Evolutionary conservation across 371 early-diverging fungal species (phyloP).

Genomic region (Zychaea mexicana): DNA sequence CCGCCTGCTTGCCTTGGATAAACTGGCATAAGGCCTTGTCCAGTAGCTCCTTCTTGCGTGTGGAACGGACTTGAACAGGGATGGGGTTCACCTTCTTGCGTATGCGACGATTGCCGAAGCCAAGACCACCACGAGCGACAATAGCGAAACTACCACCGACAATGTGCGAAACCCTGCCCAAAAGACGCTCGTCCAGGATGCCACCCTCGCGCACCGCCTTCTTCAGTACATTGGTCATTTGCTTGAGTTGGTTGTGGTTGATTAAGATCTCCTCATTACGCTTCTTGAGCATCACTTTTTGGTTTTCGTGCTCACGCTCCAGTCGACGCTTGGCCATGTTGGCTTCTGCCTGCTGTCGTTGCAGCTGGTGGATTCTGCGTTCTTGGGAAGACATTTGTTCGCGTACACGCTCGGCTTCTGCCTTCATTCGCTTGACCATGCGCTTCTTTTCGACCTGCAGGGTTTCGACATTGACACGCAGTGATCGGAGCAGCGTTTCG

Average conservation of each 20-base stretch:
- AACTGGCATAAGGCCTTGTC: conserved; percentile 59
- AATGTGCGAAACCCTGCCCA: conserved; percentile 43
- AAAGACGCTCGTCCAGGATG: conserved; percentile 41
- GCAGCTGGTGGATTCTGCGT: conserved; percentile 72
- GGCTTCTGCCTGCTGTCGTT: conserved; percentile 69
- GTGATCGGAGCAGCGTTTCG: conserved; percentile 51
- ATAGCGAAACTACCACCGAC: conserved; percentile 49
- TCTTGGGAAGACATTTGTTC: conserved; percentile 70
- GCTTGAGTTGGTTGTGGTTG: conserved; percentile 58
- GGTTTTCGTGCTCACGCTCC: conserved; percentile 70
- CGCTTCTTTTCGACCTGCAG: conserved; percentile 77
- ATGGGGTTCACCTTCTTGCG: conserved; percentile 32
- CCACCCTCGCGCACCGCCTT: conserved; percentile 56
- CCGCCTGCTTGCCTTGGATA: conserved; percentile 54
- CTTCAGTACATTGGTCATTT: conserved; percentile 49
- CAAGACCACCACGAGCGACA: conserved; percentile 32
- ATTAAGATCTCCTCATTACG: conserved; percentile 60
- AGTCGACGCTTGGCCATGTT: conserved; percentile 67
- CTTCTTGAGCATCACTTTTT: conserved; percentile 60
- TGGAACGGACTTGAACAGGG: conserved; percentile 41
- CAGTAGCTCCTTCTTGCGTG: conserved; percentile 63
- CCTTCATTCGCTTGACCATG: conserved; percentile 81
- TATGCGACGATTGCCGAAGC: conserved; percentile 20
- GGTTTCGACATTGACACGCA: conserved; percentile 63
- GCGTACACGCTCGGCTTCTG: conserved; percentile 69